A percentile compares a stretch with the other conserved stretches of the same genome.
Conservation (phyloP, 2,329 filamentous ascomycete genomes). For the Colletotrichum sp. region DNA sequence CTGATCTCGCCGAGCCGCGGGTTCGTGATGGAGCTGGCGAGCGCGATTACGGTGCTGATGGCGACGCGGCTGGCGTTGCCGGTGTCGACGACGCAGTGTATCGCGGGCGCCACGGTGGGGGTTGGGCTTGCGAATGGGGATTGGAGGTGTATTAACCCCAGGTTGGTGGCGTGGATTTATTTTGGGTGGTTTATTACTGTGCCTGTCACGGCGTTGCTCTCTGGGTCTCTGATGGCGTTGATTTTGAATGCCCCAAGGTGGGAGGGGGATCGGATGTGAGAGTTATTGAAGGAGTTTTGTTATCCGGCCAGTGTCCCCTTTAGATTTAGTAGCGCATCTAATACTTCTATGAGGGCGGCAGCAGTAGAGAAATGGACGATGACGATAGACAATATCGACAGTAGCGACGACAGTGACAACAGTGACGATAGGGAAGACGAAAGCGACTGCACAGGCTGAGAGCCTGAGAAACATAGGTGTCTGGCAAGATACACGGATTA, state of each 20-base stretch:
- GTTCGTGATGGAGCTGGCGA: conserved; percentile 56
- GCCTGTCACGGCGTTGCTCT: conserved; percentile 53
- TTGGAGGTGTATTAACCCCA: conserved; percentile 53
- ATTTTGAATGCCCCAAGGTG: conserved; percentile 58
- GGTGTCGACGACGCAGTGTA: conserved; percentile 56
- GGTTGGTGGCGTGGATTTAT: conserved; percentile 52
- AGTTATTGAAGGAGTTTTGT: no score
- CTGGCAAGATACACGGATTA: no score
- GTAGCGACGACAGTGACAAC: no score
- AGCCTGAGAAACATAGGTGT: no score
- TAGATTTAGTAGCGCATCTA: no score
- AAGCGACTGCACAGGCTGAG: no score
- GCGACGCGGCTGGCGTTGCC: conserved; percentile 57
- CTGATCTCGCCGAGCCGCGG: conserved; percentile 59
- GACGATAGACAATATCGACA: no score
- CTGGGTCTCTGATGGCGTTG: conserved; percentile 58
- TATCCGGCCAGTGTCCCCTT: no score
- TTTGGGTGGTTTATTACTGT: conserved; percentile 57
- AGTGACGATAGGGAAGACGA: no score
- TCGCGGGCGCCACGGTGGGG: conserved; percentile 55
- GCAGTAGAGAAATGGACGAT: no score
- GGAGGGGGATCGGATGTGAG: neutral
- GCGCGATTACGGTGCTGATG: conserved; percentile 58
- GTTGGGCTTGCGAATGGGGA: conserved; percentile 58
- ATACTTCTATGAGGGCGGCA: no score